phyloP scores from a whole-genome alignment of 257 asterid genomes.

The Leptodermis oblonga region DNA sequence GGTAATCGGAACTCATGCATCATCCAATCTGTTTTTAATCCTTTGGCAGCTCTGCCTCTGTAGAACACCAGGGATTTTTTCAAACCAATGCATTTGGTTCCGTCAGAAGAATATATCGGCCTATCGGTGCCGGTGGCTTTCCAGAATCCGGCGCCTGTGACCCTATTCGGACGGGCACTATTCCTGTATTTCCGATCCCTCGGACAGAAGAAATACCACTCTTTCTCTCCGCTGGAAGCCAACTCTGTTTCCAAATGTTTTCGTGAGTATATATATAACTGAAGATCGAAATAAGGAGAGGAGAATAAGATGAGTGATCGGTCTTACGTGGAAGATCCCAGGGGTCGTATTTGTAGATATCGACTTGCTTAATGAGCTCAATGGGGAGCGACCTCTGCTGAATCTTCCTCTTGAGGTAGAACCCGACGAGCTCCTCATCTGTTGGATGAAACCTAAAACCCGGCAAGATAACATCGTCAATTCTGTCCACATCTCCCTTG shows the following conservation, averaged over 20 bases:
- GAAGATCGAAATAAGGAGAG: constrained; percentile 11
- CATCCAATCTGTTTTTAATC: constrained; percentile 81
- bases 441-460: constrained; percentile 89
- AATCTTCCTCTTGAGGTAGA: constrained; percentile 61
- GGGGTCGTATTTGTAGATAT: constrained; percentile 81
- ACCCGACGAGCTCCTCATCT: constrained; percentile 79
- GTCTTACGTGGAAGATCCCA: constrained; percentile 92
- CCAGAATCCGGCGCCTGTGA: constrained; percentile 75
- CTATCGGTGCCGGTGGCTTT: constrained; percentile 78
- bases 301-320: background rate
- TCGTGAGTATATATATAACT: too few relatives aligned
- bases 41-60: constrained; percentile 77
- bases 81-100: constrained; percentile 59
- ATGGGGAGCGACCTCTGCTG: constrained; percentile 59
- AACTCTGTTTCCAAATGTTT: constrained; percentile 36
- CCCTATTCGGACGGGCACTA: constrained; percentile 69
- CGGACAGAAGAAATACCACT: constrained; percentile 80
- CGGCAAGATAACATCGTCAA: constrained; percentile 69
- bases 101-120: constrained; percentile 67
- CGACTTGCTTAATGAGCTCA: constrained; percentile 77
- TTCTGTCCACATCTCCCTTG: constrained; percentile 42
- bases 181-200: constrained; percentile 70
- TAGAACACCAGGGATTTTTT: constrained; percentile 73
- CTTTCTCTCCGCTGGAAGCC: constrained; percentile 67
- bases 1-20: constrained; percentile 84